Conservation (phyloP, 1,139 yeast species). For the Candida mesenterica region DNA sequence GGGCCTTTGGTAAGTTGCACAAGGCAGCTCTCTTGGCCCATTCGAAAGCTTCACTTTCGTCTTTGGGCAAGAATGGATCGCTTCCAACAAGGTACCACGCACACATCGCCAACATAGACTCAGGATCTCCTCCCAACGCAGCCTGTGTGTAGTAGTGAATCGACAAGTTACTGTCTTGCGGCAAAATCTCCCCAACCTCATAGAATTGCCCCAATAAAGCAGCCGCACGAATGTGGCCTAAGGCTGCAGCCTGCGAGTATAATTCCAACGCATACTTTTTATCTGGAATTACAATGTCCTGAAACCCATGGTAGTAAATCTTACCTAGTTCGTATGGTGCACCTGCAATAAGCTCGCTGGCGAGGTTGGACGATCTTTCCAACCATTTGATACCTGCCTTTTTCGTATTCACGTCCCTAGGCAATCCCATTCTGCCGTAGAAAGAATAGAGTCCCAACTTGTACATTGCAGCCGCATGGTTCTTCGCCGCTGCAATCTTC, state of each 20-base stretch:
- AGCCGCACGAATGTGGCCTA: slow-evolving; percentile 82
- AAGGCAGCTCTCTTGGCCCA: slow-evolving; percentile 92
- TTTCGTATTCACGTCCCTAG: slow-evolving; percentile 65
- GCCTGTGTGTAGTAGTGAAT: slow-evolving; percentile 93
- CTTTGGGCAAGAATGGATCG: slow-evolving; percentile 74
- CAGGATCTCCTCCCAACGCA: slow-evolving; percentile 83
- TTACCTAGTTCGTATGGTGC: slow-evolving; percentile 93
- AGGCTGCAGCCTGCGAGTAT: slow-evolving; percentile 84
- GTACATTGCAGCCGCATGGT: slow-evolving; percentile 95
- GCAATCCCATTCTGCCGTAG: slow-evolving; percentile 79
- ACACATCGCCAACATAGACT: slow-evolving; percentile 89
- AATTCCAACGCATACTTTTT: slow-evolving; percentile 80
- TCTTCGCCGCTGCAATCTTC: slow-evolving; percentile 84
- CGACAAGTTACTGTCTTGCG: slow-evolving; percentile 79
- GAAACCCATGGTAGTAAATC: slow-evolving; percentile 79
- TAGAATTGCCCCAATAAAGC: slow-evolving; percentile 78
- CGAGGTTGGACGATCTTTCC: slow-evolving; percentile 79
- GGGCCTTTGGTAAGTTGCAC: slow-evolving; percentile 75
- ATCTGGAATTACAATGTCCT: slow-evolving; percentile 85
- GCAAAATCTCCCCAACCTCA: slow-evolving; percentile 78
- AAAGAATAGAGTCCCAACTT: slow-evolving; percentile 85
- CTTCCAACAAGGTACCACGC: slow-evolving; percentile 96
- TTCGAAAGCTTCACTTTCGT: slow-evolving; percentile 84
- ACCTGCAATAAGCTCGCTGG: slow-evolving; percentile 81
- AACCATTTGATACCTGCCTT: slow-evolving; percentile 93